Evolutionary conservation across 768 basidiomycete genomes (phyloP).

Genomic region (Trametes sanguinea): DNA sequence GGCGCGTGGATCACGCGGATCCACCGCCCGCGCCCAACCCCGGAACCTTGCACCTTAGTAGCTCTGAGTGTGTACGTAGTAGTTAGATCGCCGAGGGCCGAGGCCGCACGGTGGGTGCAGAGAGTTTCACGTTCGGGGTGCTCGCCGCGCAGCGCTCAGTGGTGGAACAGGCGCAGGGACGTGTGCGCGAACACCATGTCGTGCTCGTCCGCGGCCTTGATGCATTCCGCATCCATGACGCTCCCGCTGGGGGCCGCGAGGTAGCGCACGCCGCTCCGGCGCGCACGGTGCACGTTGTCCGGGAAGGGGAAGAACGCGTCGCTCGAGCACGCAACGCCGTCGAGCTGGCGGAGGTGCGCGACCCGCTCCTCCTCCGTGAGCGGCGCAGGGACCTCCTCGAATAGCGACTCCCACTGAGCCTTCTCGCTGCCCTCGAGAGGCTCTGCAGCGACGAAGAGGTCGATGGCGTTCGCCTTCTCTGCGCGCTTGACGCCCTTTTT

Average conservation of each 20-base stretch:
- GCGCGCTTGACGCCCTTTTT: constrained; percentile 97
- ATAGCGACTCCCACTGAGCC: constrained; percentile 87
- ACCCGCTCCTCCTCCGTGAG: constrained; percentile 71
- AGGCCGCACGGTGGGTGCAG: neutral
- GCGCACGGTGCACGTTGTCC: constrained; percentile 93
- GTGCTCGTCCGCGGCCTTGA: constrained; percentile 95
- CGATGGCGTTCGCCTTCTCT: constrained; percentile 98
- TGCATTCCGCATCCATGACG: constrained; percentile 96
- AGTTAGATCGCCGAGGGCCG: neutral
- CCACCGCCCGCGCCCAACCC: no score
- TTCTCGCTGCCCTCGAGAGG: constrained; percentile 87
- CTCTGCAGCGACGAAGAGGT: constrained; percentile 92
- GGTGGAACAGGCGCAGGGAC: constrained; percentile 85
- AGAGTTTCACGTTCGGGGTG: neutral
- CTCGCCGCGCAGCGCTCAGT: constrained; percentile 49
- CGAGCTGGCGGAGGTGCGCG: constrained; percentile 72
- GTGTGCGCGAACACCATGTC: constrained; percentile 92
- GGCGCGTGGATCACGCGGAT: no score
- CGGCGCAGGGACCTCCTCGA: constrained; percentile 68
- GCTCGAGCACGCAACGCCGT: constrained; percentile 89
- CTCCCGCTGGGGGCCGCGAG: constrained; percentile 91
- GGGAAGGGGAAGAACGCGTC: constrained; percentile 99
- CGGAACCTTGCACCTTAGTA: no score
- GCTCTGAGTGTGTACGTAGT: no score
- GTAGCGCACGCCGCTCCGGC: constrained; percentile 90